Evolutionary conservation across 129 eudicot genomes (phyloP).

Genomic region (Escallonia rubra): DNA sequence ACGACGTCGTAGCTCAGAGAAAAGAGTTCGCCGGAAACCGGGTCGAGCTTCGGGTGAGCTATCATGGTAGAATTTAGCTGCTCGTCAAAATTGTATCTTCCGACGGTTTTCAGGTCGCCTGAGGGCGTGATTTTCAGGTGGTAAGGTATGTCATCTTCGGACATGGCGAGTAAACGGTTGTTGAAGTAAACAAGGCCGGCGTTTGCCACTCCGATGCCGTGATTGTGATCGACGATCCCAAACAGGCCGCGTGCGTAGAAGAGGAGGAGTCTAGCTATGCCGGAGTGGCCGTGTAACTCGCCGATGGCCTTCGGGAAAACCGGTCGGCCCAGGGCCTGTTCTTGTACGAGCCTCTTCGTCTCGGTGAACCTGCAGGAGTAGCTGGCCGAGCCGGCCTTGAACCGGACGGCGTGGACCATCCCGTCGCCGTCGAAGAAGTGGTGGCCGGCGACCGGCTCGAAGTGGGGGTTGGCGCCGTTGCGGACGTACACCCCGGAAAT

Average conservation of each 20-base stretch:
- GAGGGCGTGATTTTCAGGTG: constrained; percentile 31
- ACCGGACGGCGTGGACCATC: constrained; percentile 52
- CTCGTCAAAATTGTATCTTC: constrained; percentile 36
- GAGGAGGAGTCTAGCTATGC: constrained; percentile 40
- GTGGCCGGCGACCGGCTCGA: constrained; percentile 50
- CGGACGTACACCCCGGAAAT: constrained; percentile 46
- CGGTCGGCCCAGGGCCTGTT: constrained; percentile 32
- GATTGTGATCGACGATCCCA: constrained; percentile 42
- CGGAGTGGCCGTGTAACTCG: constrained; percentile 53
- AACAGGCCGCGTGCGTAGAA: constrained; percentile 48
- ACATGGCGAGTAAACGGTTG: constrained; percentile 51
- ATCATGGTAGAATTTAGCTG: constrained; percentile 47
- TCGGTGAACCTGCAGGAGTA: constrained; percentile 50
- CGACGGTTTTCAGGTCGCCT: constrained; percentile 42
- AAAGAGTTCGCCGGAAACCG: constrained; percentile 41
- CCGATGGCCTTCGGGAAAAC: constrained; percentile 66
- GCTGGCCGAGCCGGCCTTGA: constrained; percentile 35
- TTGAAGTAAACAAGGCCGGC: constrained; percentile 54
- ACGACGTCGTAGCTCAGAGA: constrained; percentile 49
- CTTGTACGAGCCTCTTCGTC: constrained; percentile 47
- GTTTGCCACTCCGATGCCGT: constrained; percentile 59
- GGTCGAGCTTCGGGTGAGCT: constrained; percentile 58
- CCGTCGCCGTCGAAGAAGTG: constrained; percentile 65
- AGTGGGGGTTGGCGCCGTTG: constrained; percentile 56
- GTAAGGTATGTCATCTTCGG: constrained; percentile 59